Base-by-base conservation (phyloP, 208 protist genomes). In the Spongospora subterranea region DNA sequence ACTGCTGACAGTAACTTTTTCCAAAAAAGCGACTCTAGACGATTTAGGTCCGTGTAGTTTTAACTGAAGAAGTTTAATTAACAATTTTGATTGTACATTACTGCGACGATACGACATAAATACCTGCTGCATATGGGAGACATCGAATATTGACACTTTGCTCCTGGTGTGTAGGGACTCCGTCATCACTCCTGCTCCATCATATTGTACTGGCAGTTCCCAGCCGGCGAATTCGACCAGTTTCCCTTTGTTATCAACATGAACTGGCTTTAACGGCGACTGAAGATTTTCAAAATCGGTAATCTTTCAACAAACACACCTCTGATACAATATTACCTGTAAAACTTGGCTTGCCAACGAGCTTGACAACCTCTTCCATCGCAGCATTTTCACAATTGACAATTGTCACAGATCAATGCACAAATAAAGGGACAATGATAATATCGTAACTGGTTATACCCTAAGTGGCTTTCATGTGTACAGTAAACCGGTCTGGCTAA, bases 161-260 rank as follows among this genome's bases (percentile, higher is more conserved):
- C 45, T 65, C 45, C 41, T 65, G 0, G 71, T 46, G 45, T 93
- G 92, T 40, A 91, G 89, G 6, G 53, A 64, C 29, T 54, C 89
- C 24, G 71, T 76, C 77, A 93, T 90, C 45, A 93, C 88, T 17
- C 46, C 38, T 46, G n/a, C 17, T 6, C 89, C 88, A 45, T 46
- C 66, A 88, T 93, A 94, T 88, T 94, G 82, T 0, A 94, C 90
- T n/a, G 93, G 93, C 92, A 94, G 91, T 0, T 77, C 41, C 35
- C 91, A 94, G 39, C 91, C 93, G 13, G 92, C 92, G 53, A 92
- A 94, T 40, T 76, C 13, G 20, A 93, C 93, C 89, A 93, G 92
- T 32, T 88, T 60, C 17, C 90, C 93, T n/a, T 90, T 90, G 64
- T 88, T 17, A 35, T 82, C 91, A 38, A 93, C 88, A 88, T 94